Percentiles rank a stretch among this genome's conserved stretches.
Conservation (phyloP, 805 yeast genomes). For the Pichia phayaonensis region DNA sequence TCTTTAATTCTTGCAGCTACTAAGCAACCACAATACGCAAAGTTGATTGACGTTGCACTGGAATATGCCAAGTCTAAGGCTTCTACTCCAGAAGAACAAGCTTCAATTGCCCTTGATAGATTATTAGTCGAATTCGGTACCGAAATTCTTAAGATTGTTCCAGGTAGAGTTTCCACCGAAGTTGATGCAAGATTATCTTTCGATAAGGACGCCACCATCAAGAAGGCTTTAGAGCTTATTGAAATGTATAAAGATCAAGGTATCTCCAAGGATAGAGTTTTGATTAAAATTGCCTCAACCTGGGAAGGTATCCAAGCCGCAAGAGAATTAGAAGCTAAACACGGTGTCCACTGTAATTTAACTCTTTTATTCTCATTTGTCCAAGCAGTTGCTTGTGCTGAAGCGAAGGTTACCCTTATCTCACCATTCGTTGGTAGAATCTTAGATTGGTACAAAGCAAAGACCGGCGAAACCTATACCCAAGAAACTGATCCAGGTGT, state of each 20-base stretch:
- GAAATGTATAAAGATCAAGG: conserved; percentile 80
- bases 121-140: conserved; percentile 93
- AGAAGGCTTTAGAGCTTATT: conserved; percentile 89
- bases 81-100: conserved; percentile 55
- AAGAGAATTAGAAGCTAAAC: conserved; percentile 80
- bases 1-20: conserved; percentile 94
- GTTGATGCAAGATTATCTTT: conserved; percentile 98
- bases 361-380: conserved; percentile 90
- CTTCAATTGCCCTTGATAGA: conserved; percentile 79
- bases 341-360: conserved; percentile 90
- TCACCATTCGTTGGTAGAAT: conserved; percentile 99
- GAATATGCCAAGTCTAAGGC: conserved; percentile 69
- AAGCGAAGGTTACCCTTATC: conserved; percentile 89
- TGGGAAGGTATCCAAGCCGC: conserved; percentile 99
- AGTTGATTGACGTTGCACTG: conserved; percentile 85
- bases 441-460: conserved; percentile 95
- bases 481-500: conserved; percentile 94
- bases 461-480: conserved; percentile 81
- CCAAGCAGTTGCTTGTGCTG: conserved; percentile 99
- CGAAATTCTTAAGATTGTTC: conserved; percentile 87
- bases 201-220: conserved; percentile 88
- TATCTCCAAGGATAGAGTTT: conserved; percentile 78
- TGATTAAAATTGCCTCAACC: conserved; percentile 95
- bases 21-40: conserved; percentile 81
- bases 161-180: conserved; percentile 99